Conservation (phyloP, 768 basidiomycete genomes). For the Hebeloma cylindrosporum region DNA sequence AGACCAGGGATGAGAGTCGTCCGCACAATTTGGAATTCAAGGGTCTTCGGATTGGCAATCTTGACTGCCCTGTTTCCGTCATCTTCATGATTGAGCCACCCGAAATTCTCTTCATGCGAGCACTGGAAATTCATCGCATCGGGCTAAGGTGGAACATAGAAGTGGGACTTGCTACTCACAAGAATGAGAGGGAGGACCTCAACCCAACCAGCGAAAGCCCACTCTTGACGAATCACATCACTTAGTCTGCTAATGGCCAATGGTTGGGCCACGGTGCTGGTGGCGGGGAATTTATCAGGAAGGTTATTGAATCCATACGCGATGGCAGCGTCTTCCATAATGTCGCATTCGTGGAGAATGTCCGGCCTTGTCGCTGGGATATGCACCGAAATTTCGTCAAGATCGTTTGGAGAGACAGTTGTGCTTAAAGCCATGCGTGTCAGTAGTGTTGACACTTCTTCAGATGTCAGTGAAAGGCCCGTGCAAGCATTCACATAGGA, state of each 20-base stretch:
- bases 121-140: constrained; percentile 60
- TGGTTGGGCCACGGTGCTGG: constrained; percentile 93
- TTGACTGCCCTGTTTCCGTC: constrained; percentile 80
- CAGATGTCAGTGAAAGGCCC: constrained; percentile 68
- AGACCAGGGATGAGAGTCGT: constrained; percentile 95
- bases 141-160: not conserved
- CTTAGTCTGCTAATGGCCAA: constrained; percentile 85
- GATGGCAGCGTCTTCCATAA: constrained; percentile 97
- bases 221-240: constrained; percentile 86
- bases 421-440: constrained; percentile 79
- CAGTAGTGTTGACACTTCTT: constrained; percentile 71
- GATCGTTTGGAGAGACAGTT: constrained; percentile 48
- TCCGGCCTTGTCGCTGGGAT: constrained; percentile 97
- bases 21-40: constrained; percentile 97
- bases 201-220: constrained; percentile 94
- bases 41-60: constrained; percentile 95
- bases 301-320: constrained; percentile 98
- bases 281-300: constrained; percentile 86
- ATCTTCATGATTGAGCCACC: constrained; percentile 85
- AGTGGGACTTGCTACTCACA: constrained; percentile 44
- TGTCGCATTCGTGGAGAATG: constrained; percentile 96
- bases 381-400: constrained; percentile 71
- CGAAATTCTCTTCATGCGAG: constrained; percentile 98
- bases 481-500: constrained; percentile 97
- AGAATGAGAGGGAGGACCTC: constrained; percentile 94